Evolutionary conservation across 441 rosid species (phyloP), one percentile per base, ranked within the genome.

Genomic region (Cnidoscolus chayamansa): DNA sequence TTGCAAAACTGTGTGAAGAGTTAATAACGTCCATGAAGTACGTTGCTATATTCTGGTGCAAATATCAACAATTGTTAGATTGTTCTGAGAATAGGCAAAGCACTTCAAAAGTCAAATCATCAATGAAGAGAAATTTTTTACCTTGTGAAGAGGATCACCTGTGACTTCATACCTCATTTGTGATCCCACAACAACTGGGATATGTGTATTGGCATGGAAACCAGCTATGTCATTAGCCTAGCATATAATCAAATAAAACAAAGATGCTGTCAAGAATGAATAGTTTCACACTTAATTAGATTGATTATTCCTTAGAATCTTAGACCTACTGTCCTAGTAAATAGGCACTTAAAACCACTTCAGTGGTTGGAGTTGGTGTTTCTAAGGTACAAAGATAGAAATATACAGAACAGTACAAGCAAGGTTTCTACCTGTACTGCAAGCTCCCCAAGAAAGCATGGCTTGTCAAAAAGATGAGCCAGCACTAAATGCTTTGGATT

Each of bases 391-490:
- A 25, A 25, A 25, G 25, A 25, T 25, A 25, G 25, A 25, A 25
- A 25, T 25, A 25, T 25, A 25, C 25, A 25, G 25, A 25, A 25
- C 25, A 25, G 25, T 25, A 25, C 25, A 25, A 25, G 40, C 45
- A 69, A 25, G 61, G 31, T 65, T 74, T 35, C 70, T 78, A 87
- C 94, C 88, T 89, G 83, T 37, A 90, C 67, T 43, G 96, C 99
- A 43, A 95, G 96, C 78, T 90, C 75, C 4, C 98, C 98, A 12
- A 94, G 91, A 78, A 94, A 94, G 83, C 98, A 94, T 49, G 99
- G 99, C 78, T 94, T 94, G 80, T 95, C 98, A 71, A 95, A 93
- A 68, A 93, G 95, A 73, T 93, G 98, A 51, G 97, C 99, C 77
- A 95, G 77, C 77, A 92, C 40, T 75, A 92, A 74, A 78, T 95